phyloP scores from a whole-genome alignment of 148 eudicot genomes.

The Salicornia ramosissima region DNA sequence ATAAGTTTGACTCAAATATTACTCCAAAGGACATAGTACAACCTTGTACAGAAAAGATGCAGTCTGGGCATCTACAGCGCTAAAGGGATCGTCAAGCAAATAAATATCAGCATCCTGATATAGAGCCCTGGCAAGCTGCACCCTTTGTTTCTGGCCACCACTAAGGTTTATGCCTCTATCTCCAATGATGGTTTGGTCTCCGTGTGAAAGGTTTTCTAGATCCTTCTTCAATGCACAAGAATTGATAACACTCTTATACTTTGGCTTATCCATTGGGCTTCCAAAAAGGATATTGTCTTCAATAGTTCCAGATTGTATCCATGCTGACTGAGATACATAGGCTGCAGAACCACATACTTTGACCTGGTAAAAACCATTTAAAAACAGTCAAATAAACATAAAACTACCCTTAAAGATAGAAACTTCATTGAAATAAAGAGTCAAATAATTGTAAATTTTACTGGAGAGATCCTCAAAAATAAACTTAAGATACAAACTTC shows the following conservation, averaged over 20 bases:
- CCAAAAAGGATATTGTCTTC: slow-evolving; percentile 95
- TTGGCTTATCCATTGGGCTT: slow-evolving; percentile 77
- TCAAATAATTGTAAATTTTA: not conserved
- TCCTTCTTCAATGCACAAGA: slow-evolving; percentile 89
- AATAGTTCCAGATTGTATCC: slow-evolving; percentile 96
- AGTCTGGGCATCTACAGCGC: slow-evolving; percentile 98
- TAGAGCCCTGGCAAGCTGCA: slow-evolving; percentile 96
- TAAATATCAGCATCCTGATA: slow-evolving; percentile 98
- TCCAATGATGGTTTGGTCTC: slow-evolving; percentile 96
- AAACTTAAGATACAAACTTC: slow-evolving; percentile 17
- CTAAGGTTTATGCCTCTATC: slow-evolving; percentile 96
- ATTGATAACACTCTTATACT: slow-evolving; percentile 66
- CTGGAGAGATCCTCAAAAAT: slow-evolving; percentile 13
- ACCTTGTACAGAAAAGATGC: slow-evolving; percentile 84
- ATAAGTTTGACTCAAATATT: slow-evolving; percentile 7
- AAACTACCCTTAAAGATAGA: slow-evolving; percentile 1
- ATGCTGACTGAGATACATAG: slow-evolving; percentile 96
- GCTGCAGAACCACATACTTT: slow-evolving; percentile 84
- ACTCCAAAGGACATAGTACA: slow-evolving; percentile 6
- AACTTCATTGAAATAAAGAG: slow-evolving; percentile 20
- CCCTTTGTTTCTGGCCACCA: slow-evolving; percentile 98
- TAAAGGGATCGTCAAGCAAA: slow-evolving; percentile 94
- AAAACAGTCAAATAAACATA: slow-evolving; percentile 13
- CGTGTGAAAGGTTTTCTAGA: slow-evolving; percentile 74
- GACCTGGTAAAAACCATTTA: slow-evolving; percentile 44